Base-by-base conservation (phyloP, 768 basidiomycete genomes). In the Tylopilus felleus region DNA sequence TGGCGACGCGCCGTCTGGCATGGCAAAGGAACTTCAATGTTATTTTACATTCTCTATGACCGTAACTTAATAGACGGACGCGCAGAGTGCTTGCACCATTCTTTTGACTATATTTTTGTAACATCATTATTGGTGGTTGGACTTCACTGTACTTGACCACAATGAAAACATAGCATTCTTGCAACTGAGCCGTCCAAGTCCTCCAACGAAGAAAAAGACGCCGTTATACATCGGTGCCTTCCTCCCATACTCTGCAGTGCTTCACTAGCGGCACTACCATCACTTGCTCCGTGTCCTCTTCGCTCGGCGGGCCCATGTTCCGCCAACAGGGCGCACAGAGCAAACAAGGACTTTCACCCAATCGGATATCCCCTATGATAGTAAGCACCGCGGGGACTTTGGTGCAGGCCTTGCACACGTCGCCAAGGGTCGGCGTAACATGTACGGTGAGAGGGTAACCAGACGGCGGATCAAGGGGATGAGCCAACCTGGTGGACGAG, bases 291-390 rank as follows among this genome's bases (percentile, higher is more conserved):
- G 68, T 70, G 6, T 71, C 68, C 44, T 66, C 60, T 17, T 75
- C 77, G 38, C 69, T 64, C 0, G 83, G 75, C 54, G 72, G 69
- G 13, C 89, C 89, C 80, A 91, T 83, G 53, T 71, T 75, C 56
- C 73, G 73, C 90, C 90, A 91, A 66, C 90, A 93, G 4, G 82
- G 79, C 6, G 65, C 76, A 65, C 91, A 93, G 48, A 93, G 63
- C 16, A 88, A 53, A 64, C 84, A 90, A 19, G 89, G 90, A 62
- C 82, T 90, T 66, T 93, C 88, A 10, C 86, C 88, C 7, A 93
- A 70, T 39, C 91, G 77, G 4, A 83, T 70, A 71, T 93, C 90
- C 13, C 85, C 85, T 16, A 82, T 74, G 33, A 93, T 69, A 3
- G 88, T 81, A 63, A 80, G 77, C 3, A 80, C 75, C 0, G 90